Conservation (phyloP, 768 basidiomycete genomes). For the Mrakia blollopis region DNA sequence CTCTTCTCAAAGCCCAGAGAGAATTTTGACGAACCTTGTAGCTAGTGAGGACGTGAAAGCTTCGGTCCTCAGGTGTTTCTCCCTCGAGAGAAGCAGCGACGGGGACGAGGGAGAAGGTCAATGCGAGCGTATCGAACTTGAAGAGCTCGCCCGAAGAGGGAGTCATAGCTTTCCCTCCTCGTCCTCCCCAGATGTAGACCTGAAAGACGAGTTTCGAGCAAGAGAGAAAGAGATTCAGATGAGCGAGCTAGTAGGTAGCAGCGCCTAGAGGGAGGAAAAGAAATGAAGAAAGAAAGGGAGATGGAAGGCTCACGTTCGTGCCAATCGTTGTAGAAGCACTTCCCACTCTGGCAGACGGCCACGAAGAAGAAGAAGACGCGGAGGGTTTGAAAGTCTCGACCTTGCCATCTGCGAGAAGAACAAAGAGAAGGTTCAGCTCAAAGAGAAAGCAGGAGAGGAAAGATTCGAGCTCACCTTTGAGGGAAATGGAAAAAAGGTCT, state of each 20-base stretch:
- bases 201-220: neutral
- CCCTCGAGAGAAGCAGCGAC: conserved; percentile 27
- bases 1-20: neutral
- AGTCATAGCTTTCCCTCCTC: conserved; percentile 48
- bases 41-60: conserved; percentile 46
- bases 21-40: conserved; percentile 38
- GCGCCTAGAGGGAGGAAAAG: too few relatives aligned
- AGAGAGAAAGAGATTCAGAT: neutral
- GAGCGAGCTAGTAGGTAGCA: neutral
- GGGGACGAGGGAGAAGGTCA: conserved; percentile 20
- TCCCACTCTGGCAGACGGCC: conserved; percentile 40
- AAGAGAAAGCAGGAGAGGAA: too few relatives aligned
- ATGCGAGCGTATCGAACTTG: conserved; percentile 6
- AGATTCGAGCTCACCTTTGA: conserved; percentile 28
- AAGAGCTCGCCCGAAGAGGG: conserved; percentile 19
- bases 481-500: conserved; percentile 34
- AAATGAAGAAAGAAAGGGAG: neutral
- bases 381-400: conserved; percentile 22
- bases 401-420: neutral
- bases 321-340: conserved; percentile 33
- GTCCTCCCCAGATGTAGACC: conserved; percentile 52
- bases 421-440: neutral
- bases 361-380: neutral
- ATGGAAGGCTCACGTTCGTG: conserved; percentile 4
- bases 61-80: conserved; percentile 44